Evolutionary conservation across 129 eudicot genomes (phyloP).

Genomic region (Silybum marianum): DNA sequence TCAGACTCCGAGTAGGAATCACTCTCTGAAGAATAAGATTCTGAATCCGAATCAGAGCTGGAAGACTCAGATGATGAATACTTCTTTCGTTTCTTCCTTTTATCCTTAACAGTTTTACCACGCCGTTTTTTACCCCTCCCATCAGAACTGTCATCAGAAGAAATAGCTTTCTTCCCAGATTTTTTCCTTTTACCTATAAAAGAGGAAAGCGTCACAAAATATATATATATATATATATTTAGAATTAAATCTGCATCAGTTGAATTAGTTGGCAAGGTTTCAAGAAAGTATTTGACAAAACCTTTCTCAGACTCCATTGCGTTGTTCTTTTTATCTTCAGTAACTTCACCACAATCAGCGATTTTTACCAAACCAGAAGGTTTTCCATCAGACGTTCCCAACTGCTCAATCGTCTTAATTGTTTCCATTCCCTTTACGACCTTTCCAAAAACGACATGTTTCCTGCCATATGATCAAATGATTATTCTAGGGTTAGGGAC

Average conservation of each 20-base stretch:
- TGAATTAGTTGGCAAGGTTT: background rate
- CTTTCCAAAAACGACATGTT: constrained; percentile 94
- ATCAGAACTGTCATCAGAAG: constrained; percentile 65
- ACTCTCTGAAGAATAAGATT: constrained; percentile 60
- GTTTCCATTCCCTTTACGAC: constrained; percentile 81
- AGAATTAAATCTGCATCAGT: background rate
- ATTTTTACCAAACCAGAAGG: constrained; percentile 67
- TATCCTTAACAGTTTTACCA: constrained; percentile 44
- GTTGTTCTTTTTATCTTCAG: constrained; percentile 39
- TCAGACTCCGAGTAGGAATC: constrained; percentile 60
- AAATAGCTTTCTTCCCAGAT: constrained; percentile 39
- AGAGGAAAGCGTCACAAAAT: background rate
- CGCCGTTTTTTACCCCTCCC: constrained; percentile 45
- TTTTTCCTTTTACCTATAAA: constrained; percentile 63
- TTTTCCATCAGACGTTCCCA: constrained; percentile 72
- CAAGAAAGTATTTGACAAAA: constrained; percentile 16
- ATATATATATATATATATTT: background rate
- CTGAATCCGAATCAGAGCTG: constrained; percentile 65
- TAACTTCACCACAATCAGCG: constrained; percentile 72
- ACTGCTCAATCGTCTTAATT: constrained; percentile 73
- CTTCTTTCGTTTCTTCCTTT: constrained; percentile 66
- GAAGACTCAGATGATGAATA: constrained; percentile 84
- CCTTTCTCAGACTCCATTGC: constrained; percentile 56
- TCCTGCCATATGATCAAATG: constrained; percentile 50
- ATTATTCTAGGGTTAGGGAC: background rate